Evolutionary conservation across 768 basidiomycete genomes (phyloP), one percentile per base, ranked within the genome.

Genomic region (Heimioporus sp.): DNA sequence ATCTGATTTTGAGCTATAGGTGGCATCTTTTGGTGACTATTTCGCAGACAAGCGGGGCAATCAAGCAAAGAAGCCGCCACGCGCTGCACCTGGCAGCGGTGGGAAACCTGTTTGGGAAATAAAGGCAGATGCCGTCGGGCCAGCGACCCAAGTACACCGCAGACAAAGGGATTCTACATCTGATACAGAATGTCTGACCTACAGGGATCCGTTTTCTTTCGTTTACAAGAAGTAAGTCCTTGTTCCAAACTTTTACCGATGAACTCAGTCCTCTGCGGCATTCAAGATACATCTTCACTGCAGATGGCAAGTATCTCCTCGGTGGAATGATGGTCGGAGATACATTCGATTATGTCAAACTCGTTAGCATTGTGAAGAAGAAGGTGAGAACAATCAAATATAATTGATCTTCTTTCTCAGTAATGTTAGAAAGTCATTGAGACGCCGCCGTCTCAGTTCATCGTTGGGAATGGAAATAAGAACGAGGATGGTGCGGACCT

Each of bases 251-350:
- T 21, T 19, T 28, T 36, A 34, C 19, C 4, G 5, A 21, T 17
- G 19, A 20, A 15, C n/a, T 55, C 32, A 38, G 21, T 8, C 49
- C 12, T 45, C 12, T 31, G 32, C 6, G n/a, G 8, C 32, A 44
- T 12, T 9, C 46, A 34, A 76, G 75, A 61, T 87, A 86, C 55
- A 79, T 89, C 39, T 89, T 89, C 64, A 83, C 78, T 11, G 76
- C 76, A 9, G 85, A 89, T 60, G 87, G 87, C 11, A 82, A 84
- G 65, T 76, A 85, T 57, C 72, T 90, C 12, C 68, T 90, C 4
- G 87, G 87, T 12, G 87, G 87, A 4, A 86, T 87, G 79, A 86
- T 89, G 85, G 79, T 90, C n/a, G 87, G 87, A 3, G 85, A 87
- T 59, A 80, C 80, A 10, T 74, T 72, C 35, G 83, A 86, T 61